phyloP scores from a whole-genome alignment of 495 filamentous ascomycete genomes.

The Articulospora tetracladia region DNA sequence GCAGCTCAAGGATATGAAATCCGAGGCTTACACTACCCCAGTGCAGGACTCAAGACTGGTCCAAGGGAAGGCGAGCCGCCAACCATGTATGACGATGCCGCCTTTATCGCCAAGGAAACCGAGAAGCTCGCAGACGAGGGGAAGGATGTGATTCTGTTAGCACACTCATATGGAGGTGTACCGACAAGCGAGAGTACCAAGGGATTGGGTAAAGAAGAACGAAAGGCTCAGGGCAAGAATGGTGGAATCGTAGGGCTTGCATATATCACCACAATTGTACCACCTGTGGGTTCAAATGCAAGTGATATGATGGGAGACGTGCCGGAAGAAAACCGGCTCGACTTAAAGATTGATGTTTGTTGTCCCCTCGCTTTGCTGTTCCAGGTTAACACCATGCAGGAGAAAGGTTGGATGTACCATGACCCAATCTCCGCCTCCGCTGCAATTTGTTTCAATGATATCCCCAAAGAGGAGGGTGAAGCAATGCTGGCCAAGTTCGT shows the following conservation, averaged over 20 bases:
- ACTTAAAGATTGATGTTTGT: constrained; percentile 24
- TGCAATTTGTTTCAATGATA: constrained; percentile 21
- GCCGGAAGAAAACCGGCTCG: not conserved
- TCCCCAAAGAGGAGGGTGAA: constrained; percentile 7
- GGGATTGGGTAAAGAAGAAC: constrained; percentile 35
- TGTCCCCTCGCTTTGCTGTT: not conserved
- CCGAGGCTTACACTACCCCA: not conserved
- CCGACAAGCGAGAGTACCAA: constrained; percentile 18
- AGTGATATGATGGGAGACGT: constrained; percentile 2
- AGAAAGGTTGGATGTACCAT: constrained; percentile 24
- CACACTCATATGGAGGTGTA: constrained; percentile 18
- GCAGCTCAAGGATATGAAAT: constrained; percentile 19
- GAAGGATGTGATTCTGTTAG: constrained; percentile 18
- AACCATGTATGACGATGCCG: constrained; percentile 19
- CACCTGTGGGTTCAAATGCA: constrained; percentile 17
- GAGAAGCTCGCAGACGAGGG: constrained; percentile 24
- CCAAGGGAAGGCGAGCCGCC: not conserved
- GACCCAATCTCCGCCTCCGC: constrained; percentile 7
- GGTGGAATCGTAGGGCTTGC: constrained; percentile 36
- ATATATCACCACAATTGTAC: constrained; percentile 32
- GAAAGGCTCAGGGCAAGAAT: constrained; percentile 34
- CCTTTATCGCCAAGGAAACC: constrained; percentile 23
- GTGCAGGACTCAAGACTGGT: not conserved
- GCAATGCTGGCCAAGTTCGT: constrained; percentile 10
- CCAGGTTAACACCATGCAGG: constrained; percentile 11